Base-by-base conservation (phyloP, 2,329 filamentous ascomycete genomes). In the Chaetomium olivaceum region DNA sequence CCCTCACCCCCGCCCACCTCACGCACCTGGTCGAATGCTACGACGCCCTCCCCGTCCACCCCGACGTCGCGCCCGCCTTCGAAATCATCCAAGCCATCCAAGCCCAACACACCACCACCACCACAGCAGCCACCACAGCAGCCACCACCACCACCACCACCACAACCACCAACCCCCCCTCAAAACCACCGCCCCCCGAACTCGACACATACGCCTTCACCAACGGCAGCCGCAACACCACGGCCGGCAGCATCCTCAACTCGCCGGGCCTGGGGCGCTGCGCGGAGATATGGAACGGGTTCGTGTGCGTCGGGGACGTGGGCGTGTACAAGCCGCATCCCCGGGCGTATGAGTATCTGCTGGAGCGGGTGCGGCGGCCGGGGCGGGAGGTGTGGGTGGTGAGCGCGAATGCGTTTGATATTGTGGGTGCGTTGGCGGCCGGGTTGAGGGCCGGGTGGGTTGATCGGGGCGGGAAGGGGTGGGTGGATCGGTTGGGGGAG, bases 341-440 rank as follows among this genome's bases (percentile, higher is more conserved):
- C 1, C 82, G 81, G 59, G 81, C 84, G 1, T 93, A 93, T 72
- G 68, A 79, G n/a, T 80, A 89, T 73, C 77, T 91, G 27, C 80
- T 84, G 1, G 69, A 80, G 68, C 78, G 79, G 43, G 79, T 82
- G 2, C 83, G 82, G 3, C 83, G 82, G 70, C 70, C 77, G 48
- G 77, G 75, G 0, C 77, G 74, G 1, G 78, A 83, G 29, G 80
- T 92, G 16, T 92, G 89, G 88, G 76, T 93, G 8, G 82, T 93
- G 6, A 90, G 84, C 69, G 85, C 86, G 1, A 93, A 93, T 73
- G 87, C 90, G 2, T 93, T 93, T 73, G 90, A 93, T 74, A 79
- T 90, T 19, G 82, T 87, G 0, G 90, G 91, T 0, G 87, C 89
- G 0, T 81, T 81, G 67, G 80, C 80, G 1, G 80, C 82, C 5